Evolutionary conservation across 2,329 filamentous ascomycete genomes (phyloP), one percentile per base, ranked within the genome.

Genomic region (Aspergillus floridensis): DNA sequence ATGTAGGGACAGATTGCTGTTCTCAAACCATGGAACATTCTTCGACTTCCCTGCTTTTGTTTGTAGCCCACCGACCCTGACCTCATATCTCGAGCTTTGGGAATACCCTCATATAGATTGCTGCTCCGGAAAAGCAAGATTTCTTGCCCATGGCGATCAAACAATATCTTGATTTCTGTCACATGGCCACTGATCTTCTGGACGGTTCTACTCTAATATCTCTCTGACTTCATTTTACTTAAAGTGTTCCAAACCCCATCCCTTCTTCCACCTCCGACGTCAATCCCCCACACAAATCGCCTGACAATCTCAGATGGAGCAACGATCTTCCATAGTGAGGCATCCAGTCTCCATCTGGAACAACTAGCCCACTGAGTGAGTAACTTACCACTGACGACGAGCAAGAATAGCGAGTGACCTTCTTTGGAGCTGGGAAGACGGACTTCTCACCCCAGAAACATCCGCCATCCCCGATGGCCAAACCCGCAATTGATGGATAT

Each of bases 201-300:
- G 38, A 19, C 38, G 19, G 14, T 44, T 44, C 38, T 3, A 35
- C 38, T 44, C 16, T 19, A 44, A 6, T 19, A 3, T n/a, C 5
- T 44, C 38, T 44, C 38, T 44, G 16, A 44, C 38, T 44, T 44
- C 38, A 44, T 44, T 35, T 35, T 44, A 44, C 16, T 19, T 44
- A 44, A 44, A 44, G 14, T 16, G 16, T n/a, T 44, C 14, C 14
- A 5, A 44, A 6, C 8, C 38, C 38, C 29, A 12, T 14, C 12
- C 32, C 32, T 35, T 10, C 14, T 35, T 10, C 32, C 14, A 12
- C 32, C 8, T 32, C 22, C 31, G 31, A 53, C 52, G 57, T 53
- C 47, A 59, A 55, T 55, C 51, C 57, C 56, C 57, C 52, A 46
- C 52, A 47, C 46, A 14, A 41, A 47, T 54, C 38, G 44, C 52